Conservation (phyloP, 495 filamentous ascomycete species). For the Neurospora sp. region DNA sequence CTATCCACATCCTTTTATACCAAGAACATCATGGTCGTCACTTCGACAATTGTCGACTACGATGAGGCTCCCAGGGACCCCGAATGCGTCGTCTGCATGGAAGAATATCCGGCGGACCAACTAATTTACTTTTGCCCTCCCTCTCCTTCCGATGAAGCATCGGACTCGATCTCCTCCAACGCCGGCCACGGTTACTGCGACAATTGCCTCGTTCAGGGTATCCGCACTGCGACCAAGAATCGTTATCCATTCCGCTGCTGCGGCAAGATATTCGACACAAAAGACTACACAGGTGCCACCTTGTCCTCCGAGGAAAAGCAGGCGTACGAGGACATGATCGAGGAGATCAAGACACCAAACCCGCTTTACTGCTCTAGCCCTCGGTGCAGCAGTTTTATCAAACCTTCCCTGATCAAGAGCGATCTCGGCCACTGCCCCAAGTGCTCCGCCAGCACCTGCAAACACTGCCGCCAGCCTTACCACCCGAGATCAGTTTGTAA, state of each 20-base stretch:
- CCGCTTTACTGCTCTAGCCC: conserved; percentile 1
- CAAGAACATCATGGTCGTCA: not conserved
- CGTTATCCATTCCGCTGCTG: conserved; percentile 1
- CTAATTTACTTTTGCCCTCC: not conserved
- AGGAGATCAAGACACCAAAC: not conserved
- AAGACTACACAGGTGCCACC: not conserved
- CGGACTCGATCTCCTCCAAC: not conserved
- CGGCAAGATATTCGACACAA: not conserved
- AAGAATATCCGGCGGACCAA: not conserved
- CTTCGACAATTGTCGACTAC: not conserved
- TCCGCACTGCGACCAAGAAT: not conserved
- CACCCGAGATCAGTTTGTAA: not conserved
- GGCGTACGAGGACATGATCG: not conserved
- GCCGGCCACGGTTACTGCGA: conserved; percentile 1
- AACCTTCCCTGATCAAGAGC: not conserved
- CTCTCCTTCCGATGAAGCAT: not conserved
- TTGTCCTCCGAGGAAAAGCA: not conserved
- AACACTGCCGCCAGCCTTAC: not conserved
- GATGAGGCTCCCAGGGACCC: not conserved
- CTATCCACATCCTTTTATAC: not conserved
- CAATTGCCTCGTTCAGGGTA: not conserved
- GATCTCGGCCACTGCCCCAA: not conserved
- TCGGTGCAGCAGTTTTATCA: not conserved
- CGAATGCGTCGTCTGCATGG: not conserved
- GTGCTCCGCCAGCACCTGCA: not conserved